phyloP scores from a whole-genome alignment of 2,329 filamentous ascomycete species.

The Sporothrix mexicana region DNA sequence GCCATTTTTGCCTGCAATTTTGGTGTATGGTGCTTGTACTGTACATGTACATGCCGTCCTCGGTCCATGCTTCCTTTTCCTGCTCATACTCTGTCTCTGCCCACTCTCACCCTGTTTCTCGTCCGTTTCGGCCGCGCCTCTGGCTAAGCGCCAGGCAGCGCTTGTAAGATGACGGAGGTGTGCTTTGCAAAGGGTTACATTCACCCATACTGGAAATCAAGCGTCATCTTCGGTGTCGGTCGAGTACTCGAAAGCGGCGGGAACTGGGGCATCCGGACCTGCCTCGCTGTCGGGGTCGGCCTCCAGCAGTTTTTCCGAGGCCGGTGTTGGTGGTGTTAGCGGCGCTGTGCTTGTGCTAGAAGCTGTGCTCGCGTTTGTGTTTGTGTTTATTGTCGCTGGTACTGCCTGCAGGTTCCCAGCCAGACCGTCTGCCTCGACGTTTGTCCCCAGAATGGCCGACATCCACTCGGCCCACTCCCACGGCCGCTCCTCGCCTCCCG shows the following conservation, averaged over 20 bases:
- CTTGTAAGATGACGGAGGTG: neutral
- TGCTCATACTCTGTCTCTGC: neutral
- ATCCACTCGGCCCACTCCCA: conserved; percentile 78
- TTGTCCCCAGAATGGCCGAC: conserved; percentile 49
- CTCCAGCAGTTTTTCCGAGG: conserved; percentile 27
- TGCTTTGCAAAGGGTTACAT: too few relatives aligned
- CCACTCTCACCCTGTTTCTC: neutral
- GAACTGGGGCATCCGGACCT: conserved; percentile 39
- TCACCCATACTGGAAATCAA: neutral
- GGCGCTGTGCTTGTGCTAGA: neutral
- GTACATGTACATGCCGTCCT: neutral
- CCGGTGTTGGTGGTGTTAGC: neutral
- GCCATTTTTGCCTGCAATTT: too few relatives aligned
- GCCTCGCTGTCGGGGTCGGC: conserved; percentile 41
- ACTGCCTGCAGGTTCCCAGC: conserved; percentile 1
- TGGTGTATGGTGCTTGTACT: neutral
- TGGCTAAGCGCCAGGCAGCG: neutral
- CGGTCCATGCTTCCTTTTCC: neutral
- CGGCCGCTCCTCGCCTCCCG: conserved; percentile 62
- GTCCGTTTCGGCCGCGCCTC: neutral
- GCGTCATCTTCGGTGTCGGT: conserved; percentile 40
- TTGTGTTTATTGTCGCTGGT: neutral
- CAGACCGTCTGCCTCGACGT: conserved; percentile 28
- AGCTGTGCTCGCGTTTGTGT: neutral
- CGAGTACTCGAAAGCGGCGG: conserved; percentile 44